Base-by-base conservation (phyloP, 202 grass and related monocot genomes). In the Saccharum hybrid region DNA sequence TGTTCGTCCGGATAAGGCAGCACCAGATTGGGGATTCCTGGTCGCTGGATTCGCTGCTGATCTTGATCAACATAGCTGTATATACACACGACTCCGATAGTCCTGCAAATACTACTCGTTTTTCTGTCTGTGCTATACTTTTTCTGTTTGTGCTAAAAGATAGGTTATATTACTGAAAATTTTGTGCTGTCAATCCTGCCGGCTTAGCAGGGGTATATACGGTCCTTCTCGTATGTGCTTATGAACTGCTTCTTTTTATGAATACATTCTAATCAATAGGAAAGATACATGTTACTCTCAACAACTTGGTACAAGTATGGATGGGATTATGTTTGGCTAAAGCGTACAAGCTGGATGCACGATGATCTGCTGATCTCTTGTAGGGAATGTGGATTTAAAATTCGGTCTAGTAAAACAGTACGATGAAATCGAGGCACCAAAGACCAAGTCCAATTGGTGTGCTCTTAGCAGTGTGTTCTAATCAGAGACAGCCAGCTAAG, bases 401-500 rank as follows among this genome's bases (percentile, higher is more conserved):
- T 68, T 68, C 8, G 33, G 3, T 15, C 38, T 59, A 10, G 19
- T 15, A 69, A 31, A 10, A 3, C 19, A 1, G 14, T 76, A 38
- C 28, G 86, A 66, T 38, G 38, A n/a, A 56, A 57, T 51, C 12
- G 36, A 73, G 52, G 43, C 8, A 72, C 5, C 56, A 59, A 43
- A 52, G 85, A 82, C 65, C 5, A 13, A 59, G 57, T 78, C 74
- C 65, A 65, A 65, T 3, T 23, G 34, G 43, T n/a, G 43, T 1
- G 23, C 10, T 31, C 12, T 30, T 71, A 52, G 15, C 40, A 57
- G 71, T 19, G 31, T 8, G 67, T 67, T 87, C 57, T 46, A 68
- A 80, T 68, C 68, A 28, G 26, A 88, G 37, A 65, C 86, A 68
- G 60, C 86, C 61, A 59, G 54, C 54, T 21, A 57, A 57, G 18